Evolutionary conservation across 2,329 filamentous ascomycete species (phyloP).

Genomic region (Colletotrichum endophyticum): DNA sequence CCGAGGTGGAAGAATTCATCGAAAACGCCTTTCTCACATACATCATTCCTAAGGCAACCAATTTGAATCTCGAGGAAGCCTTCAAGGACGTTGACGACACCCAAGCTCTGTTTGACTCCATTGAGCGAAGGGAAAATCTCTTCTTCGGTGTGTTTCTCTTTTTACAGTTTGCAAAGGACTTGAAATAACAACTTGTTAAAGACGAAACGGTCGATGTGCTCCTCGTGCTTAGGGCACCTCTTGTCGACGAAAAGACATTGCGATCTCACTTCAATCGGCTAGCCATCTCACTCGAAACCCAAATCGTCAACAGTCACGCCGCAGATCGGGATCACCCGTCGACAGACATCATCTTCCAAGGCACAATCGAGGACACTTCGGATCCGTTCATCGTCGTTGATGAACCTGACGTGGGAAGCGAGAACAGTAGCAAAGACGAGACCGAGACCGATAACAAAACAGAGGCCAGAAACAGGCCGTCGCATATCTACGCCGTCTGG

Average conservation of each 20-base stretch:
- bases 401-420: slow-evolving; percentile 34
- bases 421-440: slow-evolving; percentile 27
- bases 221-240: slow-evolving; percentile 69
- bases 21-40: slow-evolving; percentile 66
- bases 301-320: slow-evolving; percentile 63
- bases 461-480: slow-evolving; percentile 27
- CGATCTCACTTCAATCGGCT: slow-evolving; percentile 66
- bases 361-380: slow-evolving; percentile 51
- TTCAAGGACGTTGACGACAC: slow-evolving; percentile 49
- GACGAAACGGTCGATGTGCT: slow-evolving; percentile 77
- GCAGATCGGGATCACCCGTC: slow-evolving; percentile 52
- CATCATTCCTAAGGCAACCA: slow-evolving; percentile 62
- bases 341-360: slow-evolving; percentile 66
- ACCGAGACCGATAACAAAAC: slow-evolving; percentile 17
- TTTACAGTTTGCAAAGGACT: neutral
- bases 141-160: slow-evolving; percentile 63
- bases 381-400: slow-evolving; percentile 57
- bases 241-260: slow-evolving; percentile 60
- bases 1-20: slow-evolving; percentile 50
- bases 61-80: slow-evolving; percentile 57
- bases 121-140: slow-evolving; percentile 67
- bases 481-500: slow-evolving; percentile 62
- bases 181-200: slow-evolving; percentile 39
- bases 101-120: slow-evolving; percentile 56
- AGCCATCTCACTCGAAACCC: slow-evolving; percentile 70